These are phyloP conservation scores for Torulaspora franciscae DNA, from an alignment of 805 yeast species.

Conservation along the genomic window DNA sequence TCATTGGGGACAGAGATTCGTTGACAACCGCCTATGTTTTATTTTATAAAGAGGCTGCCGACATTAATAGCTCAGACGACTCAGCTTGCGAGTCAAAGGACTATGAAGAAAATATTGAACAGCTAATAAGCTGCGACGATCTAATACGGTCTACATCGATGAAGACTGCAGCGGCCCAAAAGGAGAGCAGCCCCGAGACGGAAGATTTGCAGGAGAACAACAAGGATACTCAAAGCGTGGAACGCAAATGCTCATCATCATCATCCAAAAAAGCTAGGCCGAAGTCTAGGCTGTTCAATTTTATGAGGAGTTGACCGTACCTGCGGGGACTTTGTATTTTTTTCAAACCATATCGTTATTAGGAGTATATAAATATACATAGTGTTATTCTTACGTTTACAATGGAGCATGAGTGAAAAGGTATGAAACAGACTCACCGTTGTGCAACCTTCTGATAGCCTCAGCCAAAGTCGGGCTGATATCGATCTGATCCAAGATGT, in stretches of 20 bases:
- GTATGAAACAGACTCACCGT: constrained; percentile 92
- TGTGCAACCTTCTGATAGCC: constrained; percentile 88
- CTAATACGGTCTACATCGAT: constrained; percentile 12
- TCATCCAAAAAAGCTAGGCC: constrained; percentile 18
- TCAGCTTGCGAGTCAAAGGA: constrained; percentile 11
- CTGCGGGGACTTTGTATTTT: neutral
- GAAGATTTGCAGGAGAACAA: constrained; percentile 17
- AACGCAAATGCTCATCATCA: constrained; percentile 11
- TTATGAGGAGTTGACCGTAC: constrained; percentile 15
- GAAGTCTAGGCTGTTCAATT: constrained; percentile 27
- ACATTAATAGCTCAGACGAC: neutral
- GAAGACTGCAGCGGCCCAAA: constrained; percentile 6
- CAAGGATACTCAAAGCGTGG: constrained; percentile 5
- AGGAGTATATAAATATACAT: constrained; percentile 2
- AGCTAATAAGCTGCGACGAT: constrained; percentile 26
- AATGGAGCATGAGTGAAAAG: constrained; percentile 65
- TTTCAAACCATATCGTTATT: constrained; percentile 2
- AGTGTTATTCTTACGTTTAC: constrained; percentile 3
- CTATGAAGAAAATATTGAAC: constrained; percentile 22
- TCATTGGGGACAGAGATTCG: constrained; percentile 84
- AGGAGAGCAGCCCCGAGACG: constrained; percentile 5
- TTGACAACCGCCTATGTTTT: constrained; percentile 88
- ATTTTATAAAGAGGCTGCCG: constrained; percentile 62
- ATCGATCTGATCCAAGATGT: constrained; percentile 75
- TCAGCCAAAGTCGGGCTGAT: constrained; percentile 86